A percentile compares a stretch with the other conserved stretches of the same genome.
Conservation (phyloP, 805 yeast genomes). For the Kuraishia piskuri region DNA sequence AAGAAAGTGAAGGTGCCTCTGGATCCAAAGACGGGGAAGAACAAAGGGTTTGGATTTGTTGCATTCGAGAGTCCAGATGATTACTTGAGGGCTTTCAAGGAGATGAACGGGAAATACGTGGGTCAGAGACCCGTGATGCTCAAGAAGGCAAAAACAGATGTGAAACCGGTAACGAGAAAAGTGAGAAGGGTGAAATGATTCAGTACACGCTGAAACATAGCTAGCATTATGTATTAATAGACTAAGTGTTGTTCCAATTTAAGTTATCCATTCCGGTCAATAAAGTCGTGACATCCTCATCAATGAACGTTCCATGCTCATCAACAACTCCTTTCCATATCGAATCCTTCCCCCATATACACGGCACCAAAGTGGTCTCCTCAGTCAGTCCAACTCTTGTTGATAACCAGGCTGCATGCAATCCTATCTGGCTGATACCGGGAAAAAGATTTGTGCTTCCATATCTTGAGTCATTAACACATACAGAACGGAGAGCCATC, state of each 20-base stretch:
- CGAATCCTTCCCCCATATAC: neutral
- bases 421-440: neutral
- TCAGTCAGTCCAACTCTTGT: neutral
- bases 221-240: no score
- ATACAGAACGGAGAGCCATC: neutral
- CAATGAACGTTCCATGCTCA: neutral
- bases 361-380: neutral
- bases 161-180: constrained; percentile 19
- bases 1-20: constrained; percentile 52
- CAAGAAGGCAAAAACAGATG: constrained; percentile 49
- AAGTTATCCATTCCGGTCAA: neutral
- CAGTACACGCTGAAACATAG: neutral
- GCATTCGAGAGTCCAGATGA: constrained; percentile 59
- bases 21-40: constrained; percentile 35
- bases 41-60: constrained; percentile 70
- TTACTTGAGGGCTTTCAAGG: constrained; percentile 62
- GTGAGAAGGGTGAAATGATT: neutral
- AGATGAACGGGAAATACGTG: constrained; percentile 68
- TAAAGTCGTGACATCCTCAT: neutral
- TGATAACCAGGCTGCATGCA: neutral
- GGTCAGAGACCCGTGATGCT: constrained; percentile 68
- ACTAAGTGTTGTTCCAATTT: neutral
- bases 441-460: neutral
- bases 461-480: neutral
- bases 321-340: neutral